Conservation (phyloP, 305 asterid species). For the Fraxinus sp. region DNA sequence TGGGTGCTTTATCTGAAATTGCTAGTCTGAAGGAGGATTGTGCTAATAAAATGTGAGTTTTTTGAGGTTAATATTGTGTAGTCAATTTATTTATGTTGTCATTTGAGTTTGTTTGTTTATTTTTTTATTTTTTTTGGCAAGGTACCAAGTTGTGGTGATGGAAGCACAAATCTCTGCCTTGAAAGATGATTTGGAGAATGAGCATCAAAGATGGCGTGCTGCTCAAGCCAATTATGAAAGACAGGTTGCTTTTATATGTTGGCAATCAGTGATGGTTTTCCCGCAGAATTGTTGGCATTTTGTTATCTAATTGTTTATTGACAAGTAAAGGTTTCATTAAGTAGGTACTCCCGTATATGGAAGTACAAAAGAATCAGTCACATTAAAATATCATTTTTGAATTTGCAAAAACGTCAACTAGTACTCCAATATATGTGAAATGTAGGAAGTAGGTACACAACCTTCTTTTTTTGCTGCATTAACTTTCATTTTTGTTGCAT, state of each 20-base stretch:
- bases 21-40: constrained; percentile 62
- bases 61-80: neutral
- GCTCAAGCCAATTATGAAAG: constrained; percentile 91
- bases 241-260: constrained; percentile 54
- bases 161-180: constrained; percentile 63
- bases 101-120: neutral
- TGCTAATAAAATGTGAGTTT: constrained; percentile 58
- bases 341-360: neutral
- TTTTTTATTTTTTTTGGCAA: constrained; percentile 18
- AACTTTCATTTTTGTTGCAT: neutral
- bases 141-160: constrained; percentile 64
- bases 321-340: neutral
- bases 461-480: neutral
- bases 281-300: neutral
- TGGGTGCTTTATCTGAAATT: constrained; percentile 62
- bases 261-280: constrained; percentile 8
- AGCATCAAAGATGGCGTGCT: constrained; percentile 71
- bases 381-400: neutral
- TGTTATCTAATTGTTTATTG: neutral
- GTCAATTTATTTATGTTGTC: constrained; percentile 1
- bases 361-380: neutral
- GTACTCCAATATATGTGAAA: neutral
- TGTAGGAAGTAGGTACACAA: neutral
- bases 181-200: constrained; percentile 79
- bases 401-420: neutral